A percentile compares a stretch with the other conserved stretches of the same genome.
phyloP scores from a whole-genome alignment of 2,329 filamentous ascomycete genomes.

The Fusarium verticillioides region DNA sequence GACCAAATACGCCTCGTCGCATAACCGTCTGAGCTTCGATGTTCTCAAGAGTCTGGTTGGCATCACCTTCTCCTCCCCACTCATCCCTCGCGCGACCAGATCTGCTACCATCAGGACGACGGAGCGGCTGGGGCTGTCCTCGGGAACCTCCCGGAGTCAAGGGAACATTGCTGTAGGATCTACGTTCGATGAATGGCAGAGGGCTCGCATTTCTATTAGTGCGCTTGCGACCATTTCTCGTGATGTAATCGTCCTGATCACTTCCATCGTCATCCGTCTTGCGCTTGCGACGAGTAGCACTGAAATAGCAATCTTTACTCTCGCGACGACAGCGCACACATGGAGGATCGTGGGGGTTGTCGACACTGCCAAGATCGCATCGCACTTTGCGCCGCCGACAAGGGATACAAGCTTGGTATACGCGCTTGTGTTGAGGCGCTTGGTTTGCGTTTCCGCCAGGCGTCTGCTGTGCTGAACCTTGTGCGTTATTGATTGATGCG shows the following conservation, averaged over 20 bases:
- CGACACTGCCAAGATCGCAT: slow-evolving; percentile 78
- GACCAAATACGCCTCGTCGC: slow-evolving; percentile 82
- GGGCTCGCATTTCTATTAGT: slow-evolving; percentile 60
- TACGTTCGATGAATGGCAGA: slow-evolving; percentile 57
- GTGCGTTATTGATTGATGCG: slow-evolving; percentile 38
- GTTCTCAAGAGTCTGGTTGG: slow-evolving; percentile 72
- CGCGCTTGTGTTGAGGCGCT: slow-evolving; percentile 64
- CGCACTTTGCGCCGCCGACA: slow-evolving; percentile 71
- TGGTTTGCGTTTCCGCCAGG: slow-evolving; percentile 28
- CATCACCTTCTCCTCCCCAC: slow-evolving; percentile 61
- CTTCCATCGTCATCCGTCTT: slow-evolving; percentile 72
- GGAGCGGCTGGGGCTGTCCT: slow-evolving; percentile 73
- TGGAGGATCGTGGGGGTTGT: slow-evolving; percentile 92
- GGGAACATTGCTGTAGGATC: slow-evolving; percentile 64
- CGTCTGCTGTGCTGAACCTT: slow-evolving; percentile 36
- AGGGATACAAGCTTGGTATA: slow-evolving; percentile 72
- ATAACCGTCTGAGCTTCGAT: slow-evolving; percentile 73
- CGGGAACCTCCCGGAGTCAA: slow-evolving; percentile 72
- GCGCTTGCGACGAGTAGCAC: slow-evolving; percentile 90
- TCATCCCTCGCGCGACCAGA: slow-evolving; percentile 45
- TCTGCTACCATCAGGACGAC: slow-evolving; percentile 65
- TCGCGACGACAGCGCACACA: slow-evolving; percentile 94
- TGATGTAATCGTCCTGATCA: slow-evolving; percentile 72
- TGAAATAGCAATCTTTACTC: slow-evolving; percentile 97
- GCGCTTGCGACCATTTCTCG: slow-evolving; percentile 79